Conservation (phyloP, 2,329 filamentous ascomycete species). For the Plectosphaerella cucumerina region DNA sequence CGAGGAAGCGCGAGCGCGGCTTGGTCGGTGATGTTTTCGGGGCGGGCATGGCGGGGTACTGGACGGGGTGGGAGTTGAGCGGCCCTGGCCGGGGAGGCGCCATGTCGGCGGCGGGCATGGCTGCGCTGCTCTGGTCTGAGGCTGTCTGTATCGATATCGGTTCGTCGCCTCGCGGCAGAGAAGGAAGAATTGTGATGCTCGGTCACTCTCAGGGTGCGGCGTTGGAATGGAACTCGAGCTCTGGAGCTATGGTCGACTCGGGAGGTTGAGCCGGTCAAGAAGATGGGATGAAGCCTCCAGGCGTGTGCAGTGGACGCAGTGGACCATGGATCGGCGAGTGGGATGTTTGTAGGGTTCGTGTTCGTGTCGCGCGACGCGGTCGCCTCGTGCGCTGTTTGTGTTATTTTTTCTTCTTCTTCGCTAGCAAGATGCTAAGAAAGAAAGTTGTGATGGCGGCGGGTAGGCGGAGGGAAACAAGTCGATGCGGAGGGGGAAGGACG, state of each 20-base stretch:
- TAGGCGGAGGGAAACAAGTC: too few species aligned
- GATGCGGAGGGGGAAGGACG: too few species aligned
- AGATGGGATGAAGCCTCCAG: neutral
- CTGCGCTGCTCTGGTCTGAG: conserved; percentile 1
- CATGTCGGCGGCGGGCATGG: neutral
- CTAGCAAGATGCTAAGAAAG: too few species aligned
- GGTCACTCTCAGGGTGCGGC: too few species aligned
- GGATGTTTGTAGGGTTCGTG: neutral
- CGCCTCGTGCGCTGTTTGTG: too few species aligned
- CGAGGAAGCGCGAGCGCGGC: conserved; percentile 53
- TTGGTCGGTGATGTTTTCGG: conserved; percentile 12
- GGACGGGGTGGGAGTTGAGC: conserved; percentile 12
- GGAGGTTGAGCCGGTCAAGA: too few species aligned
- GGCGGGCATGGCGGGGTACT: neutral
- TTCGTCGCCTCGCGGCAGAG: too few species aligned
- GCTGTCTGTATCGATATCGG: conserved; percentile 6
- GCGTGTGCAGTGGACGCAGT: conserved; percentile 1
- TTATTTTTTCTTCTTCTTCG: too few species aligned
- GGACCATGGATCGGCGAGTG: neutral
- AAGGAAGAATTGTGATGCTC: too few species aligned
- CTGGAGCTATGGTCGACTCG: neutral
- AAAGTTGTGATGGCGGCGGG: too few species aligned
- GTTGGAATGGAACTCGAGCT: too few species aligned
- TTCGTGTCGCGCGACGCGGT: too few species aligned
- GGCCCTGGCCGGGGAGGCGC: conserved; percentile 6